Conservation (phyloP, 108 stramenopile genomes). For the Cyclotella cryptica region DNA sequence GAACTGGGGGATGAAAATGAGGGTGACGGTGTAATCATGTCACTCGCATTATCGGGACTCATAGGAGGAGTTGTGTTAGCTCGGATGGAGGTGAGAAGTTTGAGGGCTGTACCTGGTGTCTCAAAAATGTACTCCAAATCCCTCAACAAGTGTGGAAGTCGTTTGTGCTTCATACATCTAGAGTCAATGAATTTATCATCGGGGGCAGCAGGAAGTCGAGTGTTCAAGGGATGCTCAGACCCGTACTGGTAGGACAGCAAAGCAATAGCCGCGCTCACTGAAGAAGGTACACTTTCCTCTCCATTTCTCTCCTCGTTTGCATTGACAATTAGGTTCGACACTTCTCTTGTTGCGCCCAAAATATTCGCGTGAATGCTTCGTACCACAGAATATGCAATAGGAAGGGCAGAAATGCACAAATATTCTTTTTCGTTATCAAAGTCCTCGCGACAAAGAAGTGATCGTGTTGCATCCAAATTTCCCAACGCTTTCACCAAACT, state of each 20-base stretch:
- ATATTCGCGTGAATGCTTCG: slow-evolving; percentile 88
- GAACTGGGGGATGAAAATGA: slow-evolving; percentile 28
- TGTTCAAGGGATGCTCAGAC: slow-evolving; percentile 78
- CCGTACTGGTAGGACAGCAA: slow-evolving; percentile 70
- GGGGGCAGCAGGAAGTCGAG: slow-evolving; percentile 77
- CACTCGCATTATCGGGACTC: slow-evolving; percentile 25
- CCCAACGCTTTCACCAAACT: slow-evolving; percentile 88
- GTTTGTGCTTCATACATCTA: slow-evolving; percentile 82
- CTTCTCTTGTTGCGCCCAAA: slow-evolving; percentile 84
- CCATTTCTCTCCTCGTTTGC: slow-evolving; percentile 35
- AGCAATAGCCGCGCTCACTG: background rate
- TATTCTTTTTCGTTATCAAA: slow-evolving; percentile 38
- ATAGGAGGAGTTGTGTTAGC: slow-evolving; percentile 42
- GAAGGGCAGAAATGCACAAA: slow-evolving; percentile 70
- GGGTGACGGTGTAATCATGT: slow-evolving; percentile 33
- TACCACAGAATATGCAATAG: slow-evolving; percentile 80
- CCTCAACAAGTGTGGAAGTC: slow-evolving; percentile 84
- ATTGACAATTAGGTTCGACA: slow-evolving; percentile 44
- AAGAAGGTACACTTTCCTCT: slow-evolving; percentile 1
- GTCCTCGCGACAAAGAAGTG: slow-evolving; percentile 76
- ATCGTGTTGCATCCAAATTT: slow-evolving; percentile 67
- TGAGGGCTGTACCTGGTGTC: slow-evolving; percentile 84
- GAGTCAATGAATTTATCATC: slow-evolving; percentile 92
- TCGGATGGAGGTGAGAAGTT: slow-evolving; percentile 66
- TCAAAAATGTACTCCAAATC: slow-evolving; percentile 93